Conservation (phyloP, 495 filamentous ascomycete species). For the Filosporella fistucella region DNA sequence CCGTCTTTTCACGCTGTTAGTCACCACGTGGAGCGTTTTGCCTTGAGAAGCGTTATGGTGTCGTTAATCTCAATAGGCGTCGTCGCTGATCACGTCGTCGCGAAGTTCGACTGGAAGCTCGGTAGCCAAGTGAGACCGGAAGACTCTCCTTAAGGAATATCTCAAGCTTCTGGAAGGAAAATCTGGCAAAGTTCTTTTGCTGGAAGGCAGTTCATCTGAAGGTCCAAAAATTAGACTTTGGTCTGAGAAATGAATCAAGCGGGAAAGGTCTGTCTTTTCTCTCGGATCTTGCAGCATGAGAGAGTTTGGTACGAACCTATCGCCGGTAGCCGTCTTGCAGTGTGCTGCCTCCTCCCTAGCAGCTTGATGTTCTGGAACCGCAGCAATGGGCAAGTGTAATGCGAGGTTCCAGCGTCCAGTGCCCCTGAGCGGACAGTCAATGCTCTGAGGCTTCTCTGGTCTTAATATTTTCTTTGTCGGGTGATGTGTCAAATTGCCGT, state of each 20-base stretch:
- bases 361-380: slow-evolving; percentile 22
- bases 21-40: too few species aligned
- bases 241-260: slow-evolving; percentile 30
- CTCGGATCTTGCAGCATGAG: slow-evolving; percentile 18
- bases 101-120: too few species aligned
- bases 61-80: too few species aligned
- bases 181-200: slow-evolving; percentile 16
- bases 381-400: slow-evolving; percentile 15
- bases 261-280: slow-evolving; percentile 26
- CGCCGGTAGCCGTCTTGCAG: slow-evolving; percentile 26
- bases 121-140: slow-evolving; percentile 13
- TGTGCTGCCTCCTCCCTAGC: slow-evolving; percentile 14
- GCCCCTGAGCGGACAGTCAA: slow-evolving; percentile 14
- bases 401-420: slow-evolving; percentile 18
- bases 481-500: slow-evolving; percentile 16
- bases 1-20: too few species aligned
- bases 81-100: too few species aligned
- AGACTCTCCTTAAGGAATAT: slow-evolving; percentile 11
- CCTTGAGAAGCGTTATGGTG: too few species aligned
- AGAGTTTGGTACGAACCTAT: slow-evolving; percentile 38
- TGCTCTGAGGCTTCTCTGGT: slow-evolving; percentile 15
- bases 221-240: slow-evolving; percentile 26
- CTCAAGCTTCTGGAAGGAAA: slow-evolving; percentile 20
- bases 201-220: slow-evolving; percentile 20
- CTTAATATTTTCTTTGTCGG: slow-evolving; percentile 18